phyloP scores from a whole-genome alignment of 352 stramenopile species.

The Globisporangium recalcitrans region DNA sequence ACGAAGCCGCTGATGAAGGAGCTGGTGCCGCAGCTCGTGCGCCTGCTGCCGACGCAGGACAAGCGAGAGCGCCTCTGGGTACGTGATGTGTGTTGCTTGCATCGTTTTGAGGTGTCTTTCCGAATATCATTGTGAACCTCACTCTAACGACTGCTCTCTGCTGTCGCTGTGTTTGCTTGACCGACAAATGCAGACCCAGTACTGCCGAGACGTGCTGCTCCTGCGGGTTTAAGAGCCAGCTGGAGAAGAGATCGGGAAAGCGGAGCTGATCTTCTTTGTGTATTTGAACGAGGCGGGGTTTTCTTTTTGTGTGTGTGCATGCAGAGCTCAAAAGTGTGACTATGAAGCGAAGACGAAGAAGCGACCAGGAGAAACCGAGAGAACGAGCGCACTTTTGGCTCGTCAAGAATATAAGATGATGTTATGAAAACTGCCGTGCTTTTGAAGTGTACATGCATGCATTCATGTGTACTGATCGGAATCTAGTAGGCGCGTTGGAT shows the following conservation, averaged over 20 bases:
- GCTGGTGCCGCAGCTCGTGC: conserved; percentile 75
- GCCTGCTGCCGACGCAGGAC: conserved; percentile 75
- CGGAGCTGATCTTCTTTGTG: background rate
- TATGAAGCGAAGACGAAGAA: background rate
- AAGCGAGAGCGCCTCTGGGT: conserved; percentile 82
- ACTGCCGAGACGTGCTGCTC: conserved; percentile 19
- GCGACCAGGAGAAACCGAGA: background rate
- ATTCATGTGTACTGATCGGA: background rate
- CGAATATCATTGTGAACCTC: background rate
- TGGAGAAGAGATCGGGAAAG: background rate
- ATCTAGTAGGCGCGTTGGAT: background rate
- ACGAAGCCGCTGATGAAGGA: conserved; percentile 66
- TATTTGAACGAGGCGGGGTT: background rate
- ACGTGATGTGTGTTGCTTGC: conserved; percentile 18
- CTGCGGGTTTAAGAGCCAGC: conserved; percentile 15
- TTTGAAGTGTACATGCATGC: background rate
- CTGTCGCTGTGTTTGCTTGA: conserved; percentile 13
- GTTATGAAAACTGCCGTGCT: background rate
- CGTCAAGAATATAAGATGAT: conserved; percentile 10
- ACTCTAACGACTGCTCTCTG: conserved; percentile 4
- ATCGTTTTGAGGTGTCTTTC: too few relatives aligned
- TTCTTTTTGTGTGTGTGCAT: conserved; percentile 1
- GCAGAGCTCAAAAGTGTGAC: background rate
- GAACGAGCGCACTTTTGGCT: background rate
- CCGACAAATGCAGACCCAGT: conserved; percentile 13